A percentile compares a stretch with the other conserved stretches of the same genome.
These are phyloP conservation scores for Ensete ventricosum DNA, from an alignment of 176 grass and related monocot genomes.

Conservation along the genomic window DNA sequence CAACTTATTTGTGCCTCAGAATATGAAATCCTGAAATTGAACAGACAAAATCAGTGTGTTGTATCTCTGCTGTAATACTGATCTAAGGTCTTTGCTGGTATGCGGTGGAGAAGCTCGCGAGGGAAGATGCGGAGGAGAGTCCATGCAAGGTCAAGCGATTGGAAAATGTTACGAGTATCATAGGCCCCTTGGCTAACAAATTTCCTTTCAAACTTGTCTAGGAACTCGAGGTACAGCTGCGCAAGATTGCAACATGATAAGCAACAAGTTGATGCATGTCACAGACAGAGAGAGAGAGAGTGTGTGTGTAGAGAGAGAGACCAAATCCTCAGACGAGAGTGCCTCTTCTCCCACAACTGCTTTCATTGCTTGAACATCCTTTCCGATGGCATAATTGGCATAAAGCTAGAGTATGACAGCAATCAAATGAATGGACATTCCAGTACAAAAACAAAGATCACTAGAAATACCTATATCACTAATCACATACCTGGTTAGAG, in stretches of 20 bases:
- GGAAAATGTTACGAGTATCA: constrained; percentile 87
- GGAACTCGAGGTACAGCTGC: constrained; percentile 91
- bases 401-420: constrained; percentile 51
- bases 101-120: constrained; percentile 72
- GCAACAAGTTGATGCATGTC: not conserved
- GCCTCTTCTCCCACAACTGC: constrained; percentile 99
- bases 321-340: constrained; percentile 96
- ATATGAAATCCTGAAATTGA: constrained; percentile 3
- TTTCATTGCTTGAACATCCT: constrained; percentile 99
- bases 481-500: constrained; percentile 76
- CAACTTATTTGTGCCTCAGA: constrained; percentile 2
- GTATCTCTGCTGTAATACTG: constrained; percentile 75
- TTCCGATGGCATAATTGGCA: constrained; percentile 99
- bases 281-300: not conserved
- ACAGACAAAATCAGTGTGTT: constrained; percentile 35
- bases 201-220: constrained; percentile 95
- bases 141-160: constrained; percentile 94
- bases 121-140: constrained; percentile 85
- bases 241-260: constrained; percentile 5
- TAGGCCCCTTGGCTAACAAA: constrained; percentile 85
- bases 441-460: not conserved
- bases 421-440: constrained; percentile 9
- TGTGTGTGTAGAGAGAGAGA: constrained; percentile 19
- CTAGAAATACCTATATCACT: not conserved
- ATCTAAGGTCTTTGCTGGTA: constrained; percentile 78